phyloP scores from a whole-genome alignment of 768 basidiomycete species.

The Vararia minispora region DNA sequence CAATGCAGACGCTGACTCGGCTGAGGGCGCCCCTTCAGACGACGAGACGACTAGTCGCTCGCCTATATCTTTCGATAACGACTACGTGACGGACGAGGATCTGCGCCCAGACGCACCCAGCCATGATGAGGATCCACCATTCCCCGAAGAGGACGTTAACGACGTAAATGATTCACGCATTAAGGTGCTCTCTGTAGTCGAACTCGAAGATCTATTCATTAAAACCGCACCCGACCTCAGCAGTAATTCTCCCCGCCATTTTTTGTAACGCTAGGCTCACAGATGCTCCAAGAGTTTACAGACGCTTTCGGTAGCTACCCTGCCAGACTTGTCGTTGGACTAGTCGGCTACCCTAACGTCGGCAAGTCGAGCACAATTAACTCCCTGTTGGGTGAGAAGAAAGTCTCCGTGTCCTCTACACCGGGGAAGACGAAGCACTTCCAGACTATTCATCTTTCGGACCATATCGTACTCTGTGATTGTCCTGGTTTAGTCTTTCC shows the following conservation, averaged over 20 bases:
- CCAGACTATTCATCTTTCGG: constrained; percentile 93
- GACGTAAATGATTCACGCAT: constrained; percentile 54
- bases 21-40: constrained; percentile 17
- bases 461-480: constrained; percentile 81
- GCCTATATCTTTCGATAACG: constrained; percentile 12
- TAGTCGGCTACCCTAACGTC: constrained; percentile 98
- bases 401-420: constrained; percentile 95
- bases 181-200: constrained; percentile 71
- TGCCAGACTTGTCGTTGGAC: constrained; percentile 64
- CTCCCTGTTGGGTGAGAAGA: constrained; percentile 89
- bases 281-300: constrained; percentile 40
- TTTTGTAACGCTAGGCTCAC: not conserved
- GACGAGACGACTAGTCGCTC: constrained; percentile 11
- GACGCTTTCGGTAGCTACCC: constrained; percentile 46
- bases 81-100: constrained; percentile 20
- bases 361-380: constrained; percentile 99
- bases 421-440: constrained; percentile 99
- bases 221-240: constrained; percentile 59
- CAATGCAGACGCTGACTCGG: constrained; percentile 22
- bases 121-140: constrained; percentile 33
- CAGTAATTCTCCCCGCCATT: constrained; percentile 28
- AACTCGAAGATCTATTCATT: constrained; percentile 78
- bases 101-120: constrained; percentile 4
- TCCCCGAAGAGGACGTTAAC: constrained; percentile 40
- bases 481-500: constrained; percentile 98